These are phyloP conservation scores for Abelmoschus esculentus DNA, from an alignment of 345 rosid genomes.

Conservation along the genomic window DNA sequence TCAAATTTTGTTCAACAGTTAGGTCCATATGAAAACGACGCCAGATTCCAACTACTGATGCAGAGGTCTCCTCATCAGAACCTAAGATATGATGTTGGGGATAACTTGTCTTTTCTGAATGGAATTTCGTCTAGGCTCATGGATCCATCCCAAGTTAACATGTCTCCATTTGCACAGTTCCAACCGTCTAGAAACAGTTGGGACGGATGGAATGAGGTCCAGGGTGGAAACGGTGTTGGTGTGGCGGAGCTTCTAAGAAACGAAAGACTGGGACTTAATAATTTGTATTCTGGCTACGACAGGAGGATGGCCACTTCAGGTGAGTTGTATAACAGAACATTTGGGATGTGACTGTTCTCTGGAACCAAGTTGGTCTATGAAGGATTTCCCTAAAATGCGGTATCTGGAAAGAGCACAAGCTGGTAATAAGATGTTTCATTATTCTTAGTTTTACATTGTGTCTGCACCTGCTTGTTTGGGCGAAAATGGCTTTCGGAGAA, in stretches of 20 bases:
- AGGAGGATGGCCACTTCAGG: background rate
- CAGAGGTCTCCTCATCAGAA: constrained; percentile 62
- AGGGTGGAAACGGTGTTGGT: constrained; percentile 44
- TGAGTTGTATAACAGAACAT: background rate
- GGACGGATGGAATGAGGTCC: constrained; percentile 73
- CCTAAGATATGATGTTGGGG: constrained; percentile 43
- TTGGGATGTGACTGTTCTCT: background rate
- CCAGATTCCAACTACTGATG: constrained; percentile 54
- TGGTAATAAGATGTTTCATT: constrained; percentile 18
- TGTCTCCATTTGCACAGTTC: constrained; percentile 39
- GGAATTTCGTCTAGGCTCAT: constrained; percentile 54
- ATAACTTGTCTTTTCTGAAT: constrained; percentile 42
- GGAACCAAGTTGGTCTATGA: too few species aligned
- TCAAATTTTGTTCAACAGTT: constrained; percentile 39
- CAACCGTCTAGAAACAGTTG: constrained; percentile 41
- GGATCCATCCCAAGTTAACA: constrained; percentile 50
- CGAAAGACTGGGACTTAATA: constrained; percentile 58
- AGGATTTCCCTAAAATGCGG: constrained; percentile 14
- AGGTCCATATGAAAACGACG: constrained; percentile 48
- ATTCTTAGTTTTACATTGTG: background rate
- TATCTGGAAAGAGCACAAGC: constrained; percentile 26
- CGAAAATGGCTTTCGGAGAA: background rate
- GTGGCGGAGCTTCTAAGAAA: constrained; percentile 68
- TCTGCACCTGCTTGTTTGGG: background rate
- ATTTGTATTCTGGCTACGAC: constrained; percentile 55